These are phyloP conservation scores for Globisporangium polare DNA, from an alignment of 352 stramenopile species.

Conservation along the genomic window DNA sequence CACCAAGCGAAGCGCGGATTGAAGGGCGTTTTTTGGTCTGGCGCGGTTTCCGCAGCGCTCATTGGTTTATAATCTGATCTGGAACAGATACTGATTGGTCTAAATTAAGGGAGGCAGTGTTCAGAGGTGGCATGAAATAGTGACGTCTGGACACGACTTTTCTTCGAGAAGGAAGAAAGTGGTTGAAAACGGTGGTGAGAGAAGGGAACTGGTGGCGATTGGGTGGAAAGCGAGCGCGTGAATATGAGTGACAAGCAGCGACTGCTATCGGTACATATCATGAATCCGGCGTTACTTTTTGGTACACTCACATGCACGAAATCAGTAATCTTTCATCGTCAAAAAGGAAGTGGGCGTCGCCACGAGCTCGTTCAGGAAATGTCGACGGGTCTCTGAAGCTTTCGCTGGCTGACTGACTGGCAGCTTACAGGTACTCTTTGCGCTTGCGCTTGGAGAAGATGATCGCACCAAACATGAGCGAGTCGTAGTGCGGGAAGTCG, in stretches of 20 bases:
- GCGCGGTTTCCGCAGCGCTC: too few relatives aligned
- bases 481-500: constrained; percentile 84
- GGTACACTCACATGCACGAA: background rate
- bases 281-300: background rate
- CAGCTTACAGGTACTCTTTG: constrained; percentile 62
- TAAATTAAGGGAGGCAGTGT: too few relatives aligned
- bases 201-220: too few relatives aligned
- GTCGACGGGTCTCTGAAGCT: background rate
- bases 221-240: too few relatives aligned
- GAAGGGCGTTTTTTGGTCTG: constrained; percentile 6
- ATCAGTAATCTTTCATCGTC: background rate
- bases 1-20: constrained; percentile 6
- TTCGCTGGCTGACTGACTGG: background rate
- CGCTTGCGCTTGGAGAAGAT: constrained; percentile 85
- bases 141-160: background rate
- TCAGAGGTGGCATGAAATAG: background rate
- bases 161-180: background rate
- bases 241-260: background rate
- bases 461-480: constrained; percentile 87
- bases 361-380: background rate
- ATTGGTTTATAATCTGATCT: too few relatives aligned
- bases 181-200: background rate
- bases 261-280: background rate
- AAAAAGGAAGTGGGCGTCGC: background rate
- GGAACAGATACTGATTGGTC: too few relatives aligned